Conservation (phyloP, 768 basidiomycete genomes). For the Lentinula lateritia region DNA sequence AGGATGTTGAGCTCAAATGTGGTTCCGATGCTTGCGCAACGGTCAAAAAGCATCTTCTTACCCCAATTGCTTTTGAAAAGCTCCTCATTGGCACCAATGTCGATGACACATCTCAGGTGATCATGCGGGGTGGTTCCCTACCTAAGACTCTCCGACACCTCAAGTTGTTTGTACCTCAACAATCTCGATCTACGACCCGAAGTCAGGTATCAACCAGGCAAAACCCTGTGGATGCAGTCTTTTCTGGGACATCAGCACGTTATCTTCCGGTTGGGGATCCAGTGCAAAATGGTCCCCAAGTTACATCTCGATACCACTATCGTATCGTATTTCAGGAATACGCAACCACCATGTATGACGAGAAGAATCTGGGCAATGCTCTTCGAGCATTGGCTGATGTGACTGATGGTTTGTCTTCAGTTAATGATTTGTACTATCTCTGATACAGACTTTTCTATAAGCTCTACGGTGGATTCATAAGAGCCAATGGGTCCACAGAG, state of each 20-base stretch:
- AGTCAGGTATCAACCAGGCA: neutral
- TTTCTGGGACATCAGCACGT: neutral
- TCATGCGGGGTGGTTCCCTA: neutral
- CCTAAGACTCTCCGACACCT: neutral
- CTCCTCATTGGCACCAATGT: neutral
- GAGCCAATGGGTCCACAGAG: neutral
- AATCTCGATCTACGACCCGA: too few relatives aligned
- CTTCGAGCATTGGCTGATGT: neutral
- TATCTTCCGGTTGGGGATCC: neutral
- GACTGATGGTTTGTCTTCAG: neutral
- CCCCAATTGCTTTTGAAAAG: neutral
- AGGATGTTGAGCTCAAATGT: neutral
- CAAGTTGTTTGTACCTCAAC: neutral
- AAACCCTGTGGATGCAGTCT: neutral
- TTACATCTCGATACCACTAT: neutral
- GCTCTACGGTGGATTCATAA: neutral
- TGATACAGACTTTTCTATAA: too few relatives aligned
- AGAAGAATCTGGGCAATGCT: neutral
- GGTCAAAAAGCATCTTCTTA: neutral
- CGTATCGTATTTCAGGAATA: neutral
- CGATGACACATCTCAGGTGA: neutral
- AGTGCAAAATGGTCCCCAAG: neutral
- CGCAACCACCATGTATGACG: neutral
- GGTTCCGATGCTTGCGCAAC: neutral
- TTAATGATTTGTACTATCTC: too few relatives aligned